phyloP scores from a whole-genome alignment of 352 stramenopile species.

The Pythium sp. region DNA sequence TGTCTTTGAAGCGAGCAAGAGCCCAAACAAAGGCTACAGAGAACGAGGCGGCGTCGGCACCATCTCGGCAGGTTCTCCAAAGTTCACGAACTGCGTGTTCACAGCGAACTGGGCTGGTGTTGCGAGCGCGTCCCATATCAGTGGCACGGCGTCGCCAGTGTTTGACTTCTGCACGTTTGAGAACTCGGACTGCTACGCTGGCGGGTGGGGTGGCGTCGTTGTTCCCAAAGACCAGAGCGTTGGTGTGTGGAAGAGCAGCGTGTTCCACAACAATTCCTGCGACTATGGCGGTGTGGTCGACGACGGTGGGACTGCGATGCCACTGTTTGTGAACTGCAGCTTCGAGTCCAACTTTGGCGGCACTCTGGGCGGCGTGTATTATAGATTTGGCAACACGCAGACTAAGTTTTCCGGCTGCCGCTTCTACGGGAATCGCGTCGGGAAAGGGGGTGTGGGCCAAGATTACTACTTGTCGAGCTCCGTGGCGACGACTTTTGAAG shows the following conservation, averaged over 20 bases:
- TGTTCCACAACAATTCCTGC: conserved; percentile 26
- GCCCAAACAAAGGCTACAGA: conserved; percentile 17
- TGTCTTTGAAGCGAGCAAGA: conserved; percentile 17
- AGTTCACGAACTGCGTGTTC: conserved; percentile 19
- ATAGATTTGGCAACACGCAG: conserved; percentile 21
- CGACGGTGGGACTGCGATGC: conserved; percentile 16
- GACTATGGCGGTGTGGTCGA: conserved; percentile 26
- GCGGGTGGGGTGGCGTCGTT: conserved; percentile 18
- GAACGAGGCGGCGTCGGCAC: conserved; percentile 17
- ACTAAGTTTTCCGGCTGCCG: conserved; percentile 17
- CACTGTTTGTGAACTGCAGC: conserved; percentile 18
- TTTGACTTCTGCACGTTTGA: conserved; percentile 25
- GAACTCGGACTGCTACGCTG: conserved; percentile 19
- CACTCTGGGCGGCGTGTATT: conserved; percentile 20
- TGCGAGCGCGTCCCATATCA: conserved; percentile 19
- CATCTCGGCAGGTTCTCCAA: conserved; percentile 14
- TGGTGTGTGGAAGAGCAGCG: conserved; percentile 15
- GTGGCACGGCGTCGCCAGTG: conserved; percentile 7
- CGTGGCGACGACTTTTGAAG: conserved; percentile 13
- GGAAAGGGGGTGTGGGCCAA: conserved; percentile 21
- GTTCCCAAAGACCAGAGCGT: conserved; percentile 19
- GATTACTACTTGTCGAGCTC: conserved; percentile 29
- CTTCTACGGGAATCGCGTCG: conserved; percentile 20
- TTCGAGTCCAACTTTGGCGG: conserved; percentile 23
- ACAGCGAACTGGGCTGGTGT: conserved; percentile 22